Base-by-base conservation (phyloP, 2,329 filamentous ascomycete genomes). In the Fusarium kyushuense region DNA sequence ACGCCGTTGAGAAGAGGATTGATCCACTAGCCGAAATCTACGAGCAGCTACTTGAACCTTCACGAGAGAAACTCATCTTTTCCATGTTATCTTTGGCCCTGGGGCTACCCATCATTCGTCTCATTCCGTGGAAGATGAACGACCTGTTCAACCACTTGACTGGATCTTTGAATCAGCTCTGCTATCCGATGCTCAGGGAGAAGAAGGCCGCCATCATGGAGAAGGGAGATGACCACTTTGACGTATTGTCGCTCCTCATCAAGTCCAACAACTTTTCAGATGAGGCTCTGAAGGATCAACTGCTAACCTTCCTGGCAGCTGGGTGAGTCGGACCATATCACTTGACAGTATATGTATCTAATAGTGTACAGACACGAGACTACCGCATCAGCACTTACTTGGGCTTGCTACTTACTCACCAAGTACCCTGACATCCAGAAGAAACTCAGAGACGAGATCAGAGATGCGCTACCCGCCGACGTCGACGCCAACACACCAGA, bases 231-330 rank as follows among this genome's bases (percentile, higher is more conserved):
- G 81, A 76, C 4, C 85, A 87, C 12, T 80, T 86, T 21, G 91
- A 93, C 71, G 89, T 93, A 43, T 79, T 93, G 56, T 90, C 84
- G 0, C 78, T 84, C 14, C 81, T 87, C 49, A 83, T 88, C 63
- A 80, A 82, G 62, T 83, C 82, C 4, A 81, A 82, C 54, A 80
- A 83, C 54, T 87, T 87, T 70, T 82, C 83, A 0, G 84, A 88
- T 54, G 74, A 79, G 6, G 78, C 82, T n/a, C 73, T 88, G 14
- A 82, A 83, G 10, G 84, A 87, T 65, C 85, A 87, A 56, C 78
- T 87, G 2, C 73, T 88, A 27, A 88, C 86, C 0, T 87, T 87
- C 67, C 72, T 88, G 6, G 85, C 85, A 13, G 69, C 69, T 8
- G 69, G 69, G 69, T 72, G 42, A 9, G 47, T 7, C 1, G 12